These are phyloP conservation scores for Melampsora americana DNA, from an alignment of 1,284 basidiomycete species.

Conservation along the genomic window DNA sequence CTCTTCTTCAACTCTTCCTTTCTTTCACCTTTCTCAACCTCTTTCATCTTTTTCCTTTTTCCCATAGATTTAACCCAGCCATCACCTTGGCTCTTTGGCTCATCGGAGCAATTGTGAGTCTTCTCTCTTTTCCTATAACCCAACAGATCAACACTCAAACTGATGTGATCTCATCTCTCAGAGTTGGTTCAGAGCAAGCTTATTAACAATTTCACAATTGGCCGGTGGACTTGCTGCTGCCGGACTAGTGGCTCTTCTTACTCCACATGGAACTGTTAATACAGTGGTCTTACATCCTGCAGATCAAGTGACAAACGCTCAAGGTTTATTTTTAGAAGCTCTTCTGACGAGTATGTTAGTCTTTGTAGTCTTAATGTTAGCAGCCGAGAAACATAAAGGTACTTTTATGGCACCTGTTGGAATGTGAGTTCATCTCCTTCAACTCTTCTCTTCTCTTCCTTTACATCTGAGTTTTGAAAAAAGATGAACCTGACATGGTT, in stretches of 20 bases:
- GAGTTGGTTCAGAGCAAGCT: constrained; percentile 11
- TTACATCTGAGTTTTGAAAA: neutral
- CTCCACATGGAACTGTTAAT: constrained; percentile 30
- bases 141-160: neutral
- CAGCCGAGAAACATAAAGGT: constrained; percentile 59
- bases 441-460: neutral
- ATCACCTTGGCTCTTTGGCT: constrained; percentile 57
- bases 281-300: constrained; percentile 41
- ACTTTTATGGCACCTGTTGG: constrained; percentile 72
- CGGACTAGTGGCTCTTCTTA: constrained; percentile 45
- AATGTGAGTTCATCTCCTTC: constrained; percentile 53
- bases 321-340: constrained; percentile 46
- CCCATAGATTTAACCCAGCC: constrained; percentile 56
- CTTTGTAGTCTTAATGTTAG: constrained; percentile 22
- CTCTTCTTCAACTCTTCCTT: neutral
- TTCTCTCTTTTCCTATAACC: neutral
- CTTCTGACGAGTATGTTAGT: constrained; percentile 9
- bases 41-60: neutral
- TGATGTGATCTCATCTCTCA: neutral
- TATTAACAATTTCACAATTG: constrained; percentile 46
- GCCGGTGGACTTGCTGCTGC: constrained; percentile 48
- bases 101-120: constrained; percentile 52
- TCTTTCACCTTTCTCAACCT: neutral
- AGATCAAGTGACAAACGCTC: constrained; percentile 40
- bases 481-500: neutral